Evolutionary conservation across 805 yeast species (phyloP), one percentile per base, ranked within the genome.

Genomic region (Yamadazyma takamatsuzukensis): DNA sequence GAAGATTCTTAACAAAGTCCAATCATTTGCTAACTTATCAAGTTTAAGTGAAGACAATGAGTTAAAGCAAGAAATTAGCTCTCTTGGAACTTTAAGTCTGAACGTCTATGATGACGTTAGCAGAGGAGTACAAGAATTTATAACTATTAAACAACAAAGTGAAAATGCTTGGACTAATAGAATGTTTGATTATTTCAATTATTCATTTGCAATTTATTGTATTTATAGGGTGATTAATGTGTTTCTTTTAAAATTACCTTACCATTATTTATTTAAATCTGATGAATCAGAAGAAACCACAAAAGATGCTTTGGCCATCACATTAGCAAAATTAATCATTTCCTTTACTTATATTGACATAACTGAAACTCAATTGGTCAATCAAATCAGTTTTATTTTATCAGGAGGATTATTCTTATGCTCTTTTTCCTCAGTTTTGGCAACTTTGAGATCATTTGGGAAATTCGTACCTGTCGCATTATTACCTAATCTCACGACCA

Each of bases 401-500:
- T 76, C 85, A 1, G 76, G 80, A 8, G 66, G 71, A 11, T 60
- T 82, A 32, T 81, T 82, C 44, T 47, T 74, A 1, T 70, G 82
- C 37, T 78, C 86, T 1, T 69, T 82, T 44, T 77, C 82, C 16
- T 80, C 80, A 34, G 88, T 82, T 1, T 53, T 70, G 29, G 58
- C 70, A 25, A 80, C 89, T 0, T 70, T 81, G 37, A 69, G 74
- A 25, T 79, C 80, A 21, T 54, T 80, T 11, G 53, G 60, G 7
- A 46, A 51, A 21, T 38, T 56, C 16, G 49, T 59, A 25, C 61
- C 66, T 2, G 28, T 41, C 1, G 25, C 47, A n/a, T 41, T 43
- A 6, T 14, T 23, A 10, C 34, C 34, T 6, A 34, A 36, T 25
- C 17, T 41, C 15, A 37, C 47, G 13, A 29, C 54, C 2, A 24